Evolutionary conservation across 768 basidiomycete species (phyloP), one percentile per base, ranked within the genome.

Genomic region (Pisolithus marmoratus): DNA sequence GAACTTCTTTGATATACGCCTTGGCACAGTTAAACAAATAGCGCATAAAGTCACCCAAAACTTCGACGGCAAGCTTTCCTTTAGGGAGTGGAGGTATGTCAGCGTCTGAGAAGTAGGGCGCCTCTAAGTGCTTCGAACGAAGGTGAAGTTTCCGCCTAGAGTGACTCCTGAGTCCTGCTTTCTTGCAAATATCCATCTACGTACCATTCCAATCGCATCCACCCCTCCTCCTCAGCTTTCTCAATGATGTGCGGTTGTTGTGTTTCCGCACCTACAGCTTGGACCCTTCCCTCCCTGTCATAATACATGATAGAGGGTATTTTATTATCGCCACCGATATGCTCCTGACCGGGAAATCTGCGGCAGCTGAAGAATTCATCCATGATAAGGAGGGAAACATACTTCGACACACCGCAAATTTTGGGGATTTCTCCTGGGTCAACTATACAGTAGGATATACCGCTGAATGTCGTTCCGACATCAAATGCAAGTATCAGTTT

Each of bases 291-390:
- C 15, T 58, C 46, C 41, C 62, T 48, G 50, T 74, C 71, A 46
- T 77, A 76, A 54, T 72, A 77, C 26, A 78, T 49, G 31, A 76
- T 60, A 5, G 72, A 72, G 1, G 76, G 75, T n/a, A 77, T 72
- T 58, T 70, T 76, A 41, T 66, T 70, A 31, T 69, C 67, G 5
- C 71, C 71, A 24, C 64, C 63, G 14, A 52, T 55, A 37, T 62
- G 61, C 41, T 72, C 69, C 49, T 73, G 72, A 2, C 67, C 72
- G 11, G 70, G 71, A 54, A 63, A 69, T 34, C 67, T 79, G 29
- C 37, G 23, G n/a, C 15, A 46, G 46, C 67, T 54, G 1, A 12
- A 44, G 5, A 23, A 19, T 11, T 40, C 12, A 14, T 24, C 19
- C n/a, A 36, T 9, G 24, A 14, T 22, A n/a, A 22, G 19, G 5